Evolutionary conservation across 2,329 filamentous ascomycete species (phyloP), one percentile per base, ranked within the genome.

Genomic region (Xylariaceae sp.): DNA sequence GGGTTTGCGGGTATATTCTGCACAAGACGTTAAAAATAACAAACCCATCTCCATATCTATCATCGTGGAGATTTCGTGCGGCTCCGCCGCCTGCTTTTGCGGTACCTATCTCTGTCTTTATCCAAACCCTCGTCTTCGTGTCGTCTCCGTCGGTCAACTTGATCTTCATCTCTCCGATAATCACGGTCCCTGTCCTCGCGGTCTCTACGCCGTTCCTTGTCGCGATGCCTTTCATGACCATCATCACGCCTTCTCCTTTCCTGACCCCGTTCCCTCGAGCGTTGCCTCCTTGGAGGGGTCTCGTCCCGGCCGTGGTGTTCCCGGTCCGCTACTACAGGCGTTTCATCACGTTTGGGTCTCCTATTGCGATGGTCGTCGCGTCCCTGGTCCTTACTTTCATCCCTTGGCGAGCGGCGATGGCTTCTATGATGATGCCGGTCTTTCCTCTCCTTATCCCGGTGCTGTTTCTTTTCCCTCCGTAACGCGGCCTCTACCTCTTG

Each of bases 401-500:
- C 68, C 32, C 65, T 65, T 36, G 59, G 67, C 47, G 75, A 72
- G 49, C 73, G 72, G 51, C 78, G 77, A 39, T 77, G 77, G 55
- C 76, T 74, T 53, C 76, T 69, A 55, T 72, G 73, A 47, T 71
- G 73, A 52, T 76, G 72, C 54, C 74, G 72, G 50, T 68, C 62
- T 51, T 51, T 59, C 50, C 71, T 70, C 55, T 76, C 72, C 60
- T 72, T 77, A 63, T 74, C 79, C 13, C 79, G 75, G 53, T 76
- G 75, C 62, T 66, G 72, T 66, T 71, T 79, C 43, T 77, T 62
- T 72, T 79, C 59, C 77, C 76, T 54, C 22, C 21, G 51, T 62
- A 88, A 71, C 2, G 89, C 92, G 54, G 81, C 80, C 51, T 87
- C 84, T 12, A 96, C 81, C 68, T 96, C 89, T 68, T 90, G 89